Conservation (phyloP, 176 grass and related monocot species). For the Echinochloa phyllopogon region DNA sequence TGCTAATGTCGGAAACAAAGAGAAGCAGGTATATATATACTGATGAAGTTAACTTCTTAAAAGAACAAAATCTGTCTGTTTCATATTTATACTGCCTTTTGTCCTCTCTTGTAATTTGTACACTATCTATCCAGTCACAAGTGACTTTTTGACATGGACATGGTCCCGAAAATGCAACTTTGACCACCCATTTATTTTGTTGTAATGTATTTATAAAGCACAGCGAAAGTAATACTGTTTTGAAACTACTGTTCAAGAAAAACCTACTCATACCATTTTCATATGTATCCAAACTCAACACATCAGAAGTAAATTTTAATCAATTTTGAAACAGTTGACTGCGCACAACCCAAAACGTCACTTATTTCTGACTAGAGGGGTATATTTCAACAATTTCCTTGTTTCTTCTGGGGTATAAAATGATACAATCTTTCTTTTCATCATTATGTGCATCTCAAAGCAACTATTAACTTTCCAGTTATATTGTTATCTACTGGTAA, state of each 20-base stretch:
- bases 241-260: neutral
- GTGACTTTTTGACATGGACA: neutral
- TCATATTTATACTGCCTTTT: slow-evolving; percentile 29
- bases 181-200: neutral
- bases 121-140: neutral
- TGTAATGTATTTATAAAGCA: neutral
- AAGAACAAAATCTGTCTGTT: slow-evolving; percentile 1
- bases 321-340: neutral
- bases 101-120: neutral
- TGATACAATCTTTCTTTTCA: neutral
- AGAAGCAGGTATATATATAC: slow-evolving; percentile 71
- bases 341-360: neutral
- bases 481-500: slow-evolving; percentile 10
- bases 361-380: neutral
- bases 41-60: neutral
- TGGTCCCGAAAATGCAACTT: neutral
- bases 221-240: neutral
- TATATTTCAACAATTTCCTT: neutral
- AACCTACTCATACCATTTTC: neutral
- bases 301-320: neutral
- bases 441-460: neutral
- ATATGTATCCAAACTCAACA: neutral
- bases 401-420: slow-evolving; percentile 8
- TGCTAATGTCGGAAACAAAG: slow-evolving; percentile 90
- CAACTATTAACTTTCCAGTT: slow-evolving; percentile 31